Evolutionary conservation across 352 stramenopile genomes (phyloP), one percentile per base, ranked within the genome.

Genomic region (Globisporangium acanthophoron): DNA sequence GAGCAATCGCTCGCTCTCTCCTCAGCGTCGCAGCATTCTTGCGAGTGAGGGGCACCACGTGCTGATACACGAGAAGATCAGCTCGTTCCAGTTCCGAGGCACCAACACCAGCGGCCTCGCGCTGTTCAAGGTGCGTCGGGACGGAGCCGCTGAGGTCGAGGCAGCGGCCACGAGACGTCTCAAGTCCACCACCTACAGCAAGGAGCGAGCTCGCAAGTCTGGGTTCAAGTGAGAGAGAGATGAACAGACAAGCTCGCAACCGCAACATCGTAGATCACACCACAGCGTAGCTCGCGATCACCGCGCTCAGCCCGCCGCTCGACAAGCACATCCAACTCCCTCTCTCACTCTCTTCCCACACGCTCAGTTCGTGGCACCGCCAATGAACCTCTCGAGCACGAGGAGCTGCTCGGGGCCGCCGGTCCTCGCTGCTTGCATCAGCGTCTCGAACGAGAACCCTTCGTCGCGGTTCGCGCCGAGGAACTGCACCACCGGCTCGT

Each of bases 21-120:
- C 55, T 0, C 49, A 52, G 20, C 47, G 20, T 3, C 60, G 54
- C 41, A 66, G 60, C 24, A 62, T 66, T 33, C 49, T 66, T 20
- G 55, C 55, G 45, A 48, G 52, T 12, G 60, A 66, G 1, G 60
- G 60, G 7, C 24, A 51, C 8, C 60, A 66, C 49, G 48, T 66
- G 24, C 47, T 66, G 8, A 29, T 66, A 21, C 55, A 62, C 20
- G 60, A 66, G 40, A 62, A 58, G 41, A 57, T 66, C 41, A 57
- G 29, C 33, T 46, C 60, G 31, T 66, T 66, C 45, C 54, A 66
- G 40, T 54, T 53, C 43, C 60, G 60, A 16, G 59, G 59, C 7
- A 16, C 35, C 0, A 55, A n/a, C n/a, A 31, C 35, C 24, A 58
- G 16, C 41, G 52, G 59, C 5, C 40, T 65, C 13, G 21, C 45